Evolutionary conservation across 1,284 basidiomycete genomes (phyloP), one percentile per base, ranked within the genome.

Genomic region (Marasmius oreades): DNA sequence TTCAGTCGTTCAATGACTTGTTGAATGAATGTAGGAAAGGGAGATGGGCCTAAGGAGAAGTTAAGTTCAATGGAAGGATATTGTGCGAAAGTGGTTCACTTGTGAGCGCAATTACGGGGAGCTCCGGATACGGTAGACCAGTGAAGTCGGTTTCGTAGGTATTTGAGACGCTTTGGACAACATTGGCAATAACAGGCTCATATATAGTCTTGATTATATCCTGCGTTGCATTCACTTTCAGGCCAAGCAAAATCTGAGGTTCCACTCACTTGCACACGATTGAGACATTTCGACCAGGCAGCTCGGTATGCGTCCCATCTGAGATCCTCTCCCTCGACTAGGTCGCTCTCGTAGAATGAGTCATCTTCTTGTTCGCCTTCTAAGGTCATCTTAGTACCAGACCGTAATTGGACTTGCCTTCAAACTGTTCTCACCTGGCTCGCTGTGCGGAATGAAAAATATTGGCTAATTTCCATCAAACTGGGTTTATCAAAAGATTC

Each of bases 31-130:
- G 71, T 61, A 1, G 75, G 69, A n/a, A 73, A 75, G 2, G 70
- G 71, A 10, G 73, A 44, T 61, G 70, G 56, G 65, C 74, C 62
- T 71, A 64, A 73, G 53, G 63, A 61, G 18, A 23, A 4, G 2
- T 4, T 7, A 2, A 43, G 16, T 53, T 12, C 10, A 24, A 45
- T 31, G 6, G 11, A 69, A 55, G 20, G 66, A 61, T 48, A 61
- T 56, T 59, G 42, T 7, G 23, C 45, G 5, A 24, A 34, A 26
- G 3, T 31, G 18, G 46, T 76, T 44, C 60, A 84, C 84, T 78
- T 54, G 78, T 78, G 42, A 90, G 70, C 1, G 78, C 70, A 52
- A 84, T 70, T n/a, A 79, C 72, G 14, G 83, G 80, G 12, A 86
- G 62, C 62, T 86, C 84, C 11, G 72, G 61, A 50, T 76, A 76